Evolutionary conservation across 495 filamentous ascomycete species (phyloP).

Genomic region (Neurospora pannonica): DNA sequence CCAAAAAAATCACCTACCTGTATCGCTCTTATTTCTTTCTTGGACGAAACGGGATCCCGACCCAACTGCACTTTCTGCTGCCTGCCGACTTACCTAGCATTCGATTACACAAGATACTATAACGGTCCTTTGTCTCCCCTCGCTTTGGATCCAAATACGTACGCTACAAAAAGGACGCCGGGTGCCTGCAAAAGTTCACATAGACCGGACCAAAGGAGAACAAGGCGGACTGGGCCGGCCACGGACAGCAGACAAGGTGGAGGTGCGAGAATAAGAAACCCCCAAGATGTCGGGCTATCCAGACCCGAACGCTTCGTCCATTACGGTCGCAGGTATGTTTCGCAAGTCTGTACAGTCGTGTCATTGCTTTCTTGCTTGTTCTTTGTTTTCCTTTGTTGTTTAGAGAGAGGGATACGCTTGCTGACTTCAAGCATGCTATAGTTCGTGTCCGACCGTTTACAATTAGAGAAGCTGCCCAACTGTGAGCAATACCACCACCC

Average conservation of each 20-base stretch:
- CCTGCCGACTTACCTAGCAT: not conserved
- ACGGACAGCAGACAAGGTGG: not conserved
- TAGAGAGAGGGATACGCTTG: not conserved
- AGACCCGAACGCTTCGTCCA: conserved; percentile 35
- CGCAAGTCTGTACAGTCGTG: not conserved
- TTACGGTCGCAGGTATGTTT: conserved; percentile 53
- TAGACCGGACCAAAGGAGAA: not conserved
- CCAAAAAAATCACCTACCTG: not conserved
- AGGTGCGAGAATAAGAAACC: conserved; percentile 1
- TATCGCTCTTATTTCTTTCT: not conserved
- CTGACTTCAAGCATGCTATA: conserved; percentile 23
- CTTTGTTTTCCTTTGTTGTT: not conserved
- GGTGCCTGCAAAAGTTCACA: not conserved
- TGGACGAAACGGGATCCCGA: not conserved
- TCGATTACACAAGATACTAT: not conserved
- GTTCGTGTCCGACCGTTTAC: conserved; percentile 95
- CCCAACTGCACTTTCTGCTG: not conserved
- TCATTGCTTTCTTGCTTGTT: not conserved
- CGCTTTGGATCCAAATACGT: not conserved
- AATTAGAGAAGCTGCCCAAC: conserved; percentile 59
- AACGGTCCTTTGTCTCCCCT: not conserved
- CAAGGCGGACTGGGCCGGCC: not conserved
- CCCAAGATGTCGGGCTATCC: conserved; percentile 16
- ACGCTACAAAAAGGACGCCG: not conserved
- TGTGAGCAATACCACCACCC: conserved; percentile 31